phyloP scores from a whole-genome alignment of 305 asterid species.

The Ajuga reptans region DNA sequence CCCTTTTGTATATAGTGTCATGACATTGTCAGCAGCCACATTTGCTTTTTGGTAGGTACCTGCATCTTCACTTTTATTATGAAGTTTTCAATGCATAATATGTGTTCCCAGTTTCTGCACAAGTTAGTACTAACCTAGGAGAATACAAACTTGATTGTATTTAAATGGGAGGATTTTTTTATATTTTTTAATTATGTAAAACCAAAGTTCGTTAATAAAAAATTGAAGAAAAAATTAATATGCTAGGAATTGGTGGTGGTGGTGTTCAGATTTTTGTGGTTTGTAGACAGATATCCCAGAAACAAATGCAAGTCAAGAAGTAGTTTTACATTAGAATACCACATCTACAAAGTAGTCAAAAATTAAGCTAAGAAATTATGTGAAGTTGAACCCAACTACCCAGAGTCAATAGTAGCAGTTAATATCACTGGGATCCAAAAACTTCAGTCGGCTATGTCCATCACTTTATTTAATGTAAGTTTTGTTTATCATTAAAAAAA shows the following conservation, averaged over 20 bases:
- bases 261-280: neutral
- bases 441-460: neutral
- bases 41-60: constrained; percentile 80
- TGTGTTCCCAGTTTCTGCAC: constrained; percentile 3
- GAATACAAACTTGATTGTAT: neutral
- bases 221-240: neutral
- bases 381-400: neutral
- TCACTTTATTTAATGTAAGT: too few relatives aligned
- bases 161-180: neutral
- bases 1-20: constrained; percentile 84
- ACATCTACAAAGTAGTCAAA: neutral
- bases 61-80: constrained; percentile 22
- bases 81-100: constrained; percentile 4
- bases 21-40: constrained; percentile 91
- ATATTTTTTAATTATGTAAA: neutral
- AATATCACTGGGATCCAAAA: neutral
- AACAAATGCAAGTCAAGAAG: neutral
- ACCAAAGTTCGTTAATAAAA: too few relatives aligned
- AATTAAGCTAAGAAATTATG: neutral
- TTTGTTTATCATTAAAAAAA: too few relatives aligned
- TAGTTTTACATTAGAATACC: neutral
- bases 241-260: neutral
- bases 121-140: neutral
- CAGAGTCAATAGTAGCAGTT: neutral
- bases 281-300: neutral